phyloP scores from a whole-genome alignment of 2,329 filamentous ascomycete species.

The Metarhizium album region DNA sequence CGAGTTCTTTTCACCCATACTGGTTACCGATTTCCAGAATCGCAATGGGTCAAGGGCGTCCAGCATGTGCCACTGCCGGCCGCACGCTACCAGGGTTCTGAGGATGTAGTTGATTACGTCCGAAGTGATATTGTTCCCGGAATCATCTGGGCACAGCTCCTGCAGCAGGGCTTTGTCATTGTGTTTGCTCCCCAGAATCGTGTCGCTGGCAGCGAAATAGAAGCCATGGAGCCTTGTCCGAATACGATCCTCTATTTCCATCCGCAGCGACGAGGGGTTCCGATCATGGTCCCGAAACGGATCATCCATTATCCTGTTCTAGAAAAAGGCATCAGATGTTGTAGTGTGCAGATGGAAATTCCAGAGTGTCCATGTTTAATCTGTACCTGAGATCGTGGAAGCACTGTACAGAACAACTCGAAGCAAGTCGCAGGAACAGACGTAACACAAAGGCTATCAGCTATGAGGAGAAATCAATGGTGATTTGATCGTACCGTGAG shows the following conservation, averaged over 20 bases:
- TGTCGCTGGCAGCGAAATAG: background rate
- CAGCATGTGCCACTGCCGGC: background rate
- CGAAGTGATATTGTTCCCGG: background rate
- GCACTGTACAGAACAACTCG: no score
- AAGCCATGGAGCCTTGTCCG: constrained; percentile 1
- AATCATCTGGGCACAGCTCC: background rate
- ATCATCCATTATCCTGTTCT: background rate
- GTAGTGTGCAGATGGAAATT: background rate
- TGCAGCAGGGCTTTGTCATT: background rate
- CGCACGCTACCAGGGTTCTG: background rate
- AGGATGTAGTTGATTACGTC: background rate
- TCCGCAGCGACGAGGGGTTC: background rate
- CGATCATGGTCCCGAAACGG: background rate
- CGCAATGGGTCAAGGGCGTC: background rate
- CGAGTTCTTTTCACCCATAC: background rate
- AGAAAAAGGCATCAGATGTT: background rate
- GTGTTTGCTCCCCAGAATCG: background rate
- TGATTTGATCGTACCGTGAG: no score
- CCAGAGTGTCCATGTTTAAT: background rate
- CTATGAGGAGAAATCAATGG: no score
- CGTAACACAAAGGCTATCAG: no score
- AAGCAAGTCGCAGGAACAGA: no score
- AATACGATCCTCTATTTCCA: background rate
- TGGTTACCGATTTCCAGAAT: background rate
- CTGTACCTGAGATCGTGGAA: background rate